phyloP scores from a whole-genome alignment of 2,329 filamentous ascomycete genomes.

The Aspergillus transmontanensis region DNA sequence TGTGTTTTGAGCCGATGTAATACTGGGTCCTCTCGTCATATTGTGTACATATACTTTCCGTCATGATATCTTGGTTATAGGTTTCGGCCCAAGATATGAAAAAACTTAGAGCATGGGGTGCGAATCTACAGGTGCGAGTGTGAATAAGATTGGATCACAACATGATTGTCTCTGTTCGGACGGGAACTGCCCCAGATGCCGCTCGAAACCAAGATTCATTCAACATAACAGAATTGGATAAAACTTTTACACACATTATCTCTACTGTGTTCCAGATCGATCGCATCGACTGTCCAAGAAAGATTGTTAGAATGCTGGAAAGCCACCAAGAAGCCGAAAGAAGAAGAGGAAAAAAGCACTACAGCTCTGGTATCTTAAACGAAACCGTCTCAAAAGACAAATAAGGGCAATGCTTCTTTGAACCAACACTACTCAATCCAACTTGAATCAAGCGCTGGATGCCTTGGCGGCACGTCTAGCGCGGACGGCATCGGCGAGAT shows the following conservation, averaged over 20 bases:
- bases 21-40: constrained; percentile 28
- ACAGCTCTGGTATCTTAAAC: constrained; percentile 25
- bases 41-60: constrained; percentile 35
- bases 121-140: background rate
- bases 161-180: background rate
- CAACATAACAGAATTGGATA: background rate
- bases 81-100: constrained; percentile 1
- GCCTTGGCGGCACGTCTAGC: constrained; percentile 62
- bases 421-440: constrained; percentile 11
- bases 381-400: constrained; percentile 15
- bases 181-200: background rate
- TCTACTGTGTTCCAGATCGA: background rate
- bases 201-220: background rate
- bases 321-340: constrained; percentile 9
- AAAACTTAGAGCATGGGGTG: constrained; percentile 12
- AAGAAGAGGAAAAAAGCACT: constrained; percentile 10
- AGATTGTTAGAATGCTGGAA: background rate
- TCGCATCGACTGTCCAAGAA: background rate
- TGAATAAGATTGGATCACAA: constrained; percentile 1
- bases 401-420: constrained; percentile 7
- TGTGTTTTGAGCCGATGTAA: constrained; percentile 26
- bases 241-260: background rate
- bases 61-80: constrained; percentile 9
- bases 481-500: constrained; percentile 81
- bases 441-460: constrained; percentile 30